A percentile compares a stretch with the other conserved stretches of the same genome.
phyloP scores from a whole-genome alignment of 2,329 filamentous ascomycete genomes.

The Aspergillus proliferans region DNA sequence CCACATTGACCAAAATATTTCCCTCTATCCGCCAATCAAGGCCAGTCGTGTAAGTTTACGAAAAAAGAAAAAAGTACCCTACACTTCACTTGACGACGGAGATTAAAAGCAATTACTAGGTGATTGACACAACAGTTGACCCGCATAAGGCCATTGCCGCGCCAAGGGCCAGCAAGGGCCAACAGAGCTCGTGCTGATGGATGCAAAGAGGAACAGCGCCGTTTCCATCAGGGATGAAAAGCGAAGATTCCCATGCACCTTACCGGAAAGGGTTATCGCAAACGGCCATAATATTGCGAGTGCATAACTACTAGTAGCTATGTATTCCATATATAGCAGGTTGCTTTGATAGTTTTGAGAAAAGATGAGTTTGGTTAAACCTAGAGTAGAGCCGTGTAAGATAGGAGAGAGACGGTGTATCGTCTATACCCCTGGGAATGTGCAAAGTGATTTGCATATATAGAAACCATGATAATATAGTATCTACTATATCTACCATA shows the following conservation, averaged over 20 bases:
- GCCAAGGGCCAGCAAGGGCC: background rate
- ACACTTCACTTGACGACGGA: too few relatives aligned
- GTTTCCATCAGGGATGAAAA: too few relatives aligned
- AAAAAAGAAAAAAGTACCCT: background rate
- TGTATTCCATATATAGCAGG: too few relatives aligned
- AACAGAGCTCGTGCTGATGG: background rate
- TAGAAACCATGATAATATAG: background rate
- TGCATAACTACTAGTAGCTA: too few relatives aligned
- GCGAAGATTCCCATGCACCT: background rate
- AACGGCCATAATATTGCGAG: too few relatives aligned
- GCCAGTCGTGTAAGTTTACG: background rate
- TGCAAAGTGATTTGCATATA: background rate
- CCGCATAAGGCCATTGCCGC: constrained; percentile 5
- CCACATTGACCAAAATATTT: background rate
- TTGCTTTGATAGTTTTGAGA: too few relatives aligned
- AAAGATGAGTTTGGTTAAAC: too few relatives aligned
- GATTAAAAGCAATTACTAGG: background rate
- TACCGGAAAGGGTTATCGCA: background rate
- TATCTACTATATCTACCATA: background rate
- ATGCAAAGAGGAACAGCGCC: background rate
- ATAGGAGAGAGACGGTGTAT: too few relatives aligned
- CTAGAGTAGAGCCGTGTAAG: too few relatives aligned
- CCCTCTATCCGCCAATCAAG: background rate
- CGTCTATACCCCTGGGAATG: too few relatives aligned
- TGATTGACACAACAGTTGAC: constrained; percentile 6